These are phyloP conservation scores for Drechslerella stenobrocha DNA, from an alignment of 2,329 filamentous ascomycete genomes.

Conservation along the genomic window DNA sequence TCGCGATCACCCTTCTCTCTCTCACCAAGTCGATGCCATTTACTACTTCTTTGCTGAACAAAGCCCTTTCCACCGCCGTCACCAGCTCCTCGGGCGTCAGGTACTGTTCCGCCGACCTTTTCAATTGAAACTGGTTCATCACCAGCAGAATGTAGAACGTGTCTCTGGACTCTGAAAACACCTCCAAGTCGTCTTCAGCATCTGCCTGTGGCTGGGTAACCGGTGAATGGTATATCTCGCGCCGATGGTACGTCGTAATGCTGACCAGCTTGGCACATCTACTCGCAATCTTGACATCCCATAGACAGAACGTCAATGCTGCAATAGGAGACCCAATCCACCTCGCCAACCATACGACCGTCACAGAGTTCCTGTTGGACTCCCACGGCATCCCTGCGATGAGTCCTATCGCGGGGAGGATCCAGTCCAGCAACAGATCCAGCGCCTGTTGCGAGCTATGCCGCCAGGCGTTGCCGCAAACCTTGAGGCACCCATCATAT, in stretches of 20 bases:
- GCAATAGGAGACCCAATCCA: constrained; percentile 54
- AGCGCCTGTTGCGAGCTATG: constrained; percentile 41
- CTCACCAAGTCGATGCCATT: constrained; percentile 27
- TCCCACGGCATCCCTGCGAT: constrained; percentile 52
- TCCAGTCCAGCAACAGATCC: constrained; percentile 48
- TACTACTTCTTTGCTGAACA: constrained; percentile 30
- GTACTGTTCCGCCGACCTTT: constrained; percentile 18
- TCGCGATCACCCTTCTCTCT: constrained; percentile 17
- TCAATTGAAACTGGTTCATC: constrained; percentile 57
- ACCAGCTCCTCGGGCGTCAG: constrained; percentile 30
- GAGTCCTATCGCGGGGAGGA: constrained; percentile 51
- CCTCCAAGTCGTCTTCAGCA: constrained; percentile 20
- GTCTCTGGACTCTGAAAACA: constrained; percentile 53
- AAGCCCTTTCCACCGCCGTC: constrained; percentile 23
- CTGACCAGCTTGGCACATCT: constrained; percentile 54
- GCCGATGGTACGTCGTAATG: constrained; percentile 50
- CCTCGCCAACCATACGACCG: constrained; percentile 49
- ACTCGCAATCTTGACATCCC: constrained; percentile 54
- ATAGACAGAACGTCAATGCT: constrained; percentile 53
- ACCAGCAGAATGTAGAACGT: constrained; percentile 58
- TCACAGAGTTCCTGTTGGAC: constrained; percentile 50
- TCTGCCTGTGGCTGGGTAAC: constrained; percentile 16
- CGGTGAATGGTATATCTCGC: constrained; percentile 19
- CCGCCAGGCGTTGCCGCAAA: constrained; percentile 36
- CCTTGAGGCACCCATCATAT: constrained; percentile 35